Percentiles rank a stretch among this genome's conserved stretches.
Conservation (phyloP, 495 filamentous ascomycete species). For the Podospora pseudocomata region DNA sequence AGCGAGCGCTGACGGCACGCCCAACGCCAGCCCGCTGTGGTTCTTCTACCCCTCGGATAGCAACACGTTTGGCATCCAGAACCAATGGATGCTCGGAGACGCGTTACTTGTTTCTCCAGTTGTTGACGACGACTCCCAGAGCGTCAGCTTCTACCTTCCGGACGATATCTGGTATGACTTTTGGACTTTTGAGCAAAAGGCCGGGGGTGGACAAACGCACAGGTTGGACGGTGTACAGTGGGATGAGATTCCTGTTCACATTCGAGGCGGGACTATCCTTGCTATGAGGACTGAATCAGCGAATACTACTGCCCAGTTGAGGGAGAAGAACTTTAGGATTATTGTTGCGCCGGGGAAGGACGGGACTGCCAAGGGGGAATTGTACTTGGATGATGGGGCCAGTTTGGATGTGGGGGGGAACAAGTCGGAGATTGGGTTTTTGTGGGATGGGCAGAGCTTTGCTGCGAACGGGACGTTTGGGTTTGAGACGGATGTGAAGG, state of each 20-base stretch:
- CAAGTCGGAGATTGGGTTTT: constrained; percentile 51
- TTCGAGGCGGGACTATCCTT: constrained; percentile 65
- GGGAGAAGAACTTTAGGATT: constrained; percentile 63
- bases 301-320: constrained; percentile 66
- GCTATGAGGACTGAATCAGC: constrained; percentile 55
- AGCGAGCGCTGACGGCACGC: constrained; percentile 55
- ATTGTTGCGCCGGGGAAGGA: constrained; percentile 59
- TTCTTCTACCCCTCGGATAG: constrained; percentile 65
- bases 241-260: constrained; percentile 70
- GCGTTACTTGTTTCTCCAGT: constrained; percentile 69
- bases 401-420: constrained; percentile 32
- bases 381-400: constrained; percentile 63
- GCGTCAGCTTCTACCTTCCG: constrained; percentile 68
- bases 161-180: constrained; percentile 73
- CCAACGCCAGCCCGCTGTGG: constrained; percentile 63
- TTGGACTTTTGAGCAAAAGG: constrained; percentile 56
- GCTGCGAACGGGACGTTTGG: constrained; percentile 52
- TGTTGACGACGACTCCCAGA: constrained; percentile 55
- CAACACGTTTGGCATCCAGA: constrained; percentile 55
- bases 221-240: constrained; percentile 52
- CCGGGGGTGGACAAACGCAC: constrained; percentile 48
- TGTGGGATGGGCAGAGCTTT: constrained; percentile 48
- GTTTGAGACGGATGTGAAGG: constrained; percentile 42
- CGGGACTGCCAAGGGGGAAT: constrained; percentile 35
- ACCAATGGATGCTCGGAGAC: constrained; percentile 72